These are phyloP conservation scores for Collybia sp. DNA, from an alignment of 768 basidiomycete species.

Conservation along the genomic window DNA sequence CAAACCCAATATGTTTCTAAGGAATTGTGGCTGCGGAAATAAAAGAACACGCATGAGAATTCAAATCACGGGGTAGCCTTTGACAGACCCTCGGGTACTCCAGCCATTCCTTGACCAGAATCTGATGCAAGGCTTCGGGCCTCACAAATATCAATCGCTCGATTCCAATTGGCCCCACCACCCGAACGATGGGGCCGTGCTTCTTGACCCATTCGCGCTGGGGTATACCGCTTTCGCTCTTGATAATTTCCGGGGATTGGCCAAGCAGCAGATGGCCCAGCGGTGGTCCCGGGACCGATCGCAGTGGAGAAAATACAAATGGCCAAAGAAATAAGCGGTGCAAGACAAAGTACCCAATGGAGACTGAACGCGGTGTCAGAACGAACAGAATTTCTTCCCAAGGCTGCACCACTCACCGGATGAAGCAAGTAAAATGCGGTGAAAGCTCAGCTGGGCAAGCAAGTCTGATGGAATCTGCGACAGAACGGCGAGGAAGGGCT, in stretches of 20 bases:
- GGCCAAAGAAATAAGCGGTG: conserved; percentile 26
- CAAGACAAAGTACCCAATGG: conserved; percentile 9
- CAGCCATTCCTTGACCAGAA: conserved; percentile 37
- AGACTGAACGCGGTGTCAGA: conserved; percentile 3
- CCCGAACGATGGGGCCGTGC: conserved; percentile 38
- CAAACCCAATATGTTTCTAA: conserved; percentile 36
- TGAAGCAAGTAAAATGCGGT: too few species aligned
- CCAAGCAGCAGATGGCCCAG: conserved; percentile 27
- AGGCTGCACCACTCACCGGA: too few species aligned
- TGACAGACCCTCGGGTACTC: conserved; percentile 37
- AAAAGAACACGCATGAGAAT: not conserved
- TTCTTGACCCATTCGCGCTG: conserved; percentile 43
- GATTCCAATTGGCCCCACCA: conserved; percentile 40
- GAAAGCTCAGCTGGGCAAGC: too few species aligned
- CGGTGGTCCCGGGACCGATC: conserved; percentile 33
- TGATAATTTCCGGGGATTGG: conserved; percentile 31
- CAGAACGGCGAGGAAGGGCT: too few species aligned
- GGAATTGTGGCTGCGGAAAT: conserved; percentile 31
- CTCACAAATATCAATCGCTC: conserved; percentile 40
- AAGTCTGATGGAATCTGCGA: too few species aligned
- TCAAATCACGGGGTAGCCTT: not conserved
- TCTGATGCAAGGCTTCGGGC: conserved; percentile 40
- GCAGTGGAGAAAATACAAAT: conserved; percentile 27
- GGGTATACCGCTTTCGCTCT: conserved; percentile 34
- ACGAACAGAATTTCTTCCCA: too few species aligned